Base-by-base conservation (phyloP, 2,329 filamentous ascomycete genomes). In the Aspergillus amoenus region DNA sequence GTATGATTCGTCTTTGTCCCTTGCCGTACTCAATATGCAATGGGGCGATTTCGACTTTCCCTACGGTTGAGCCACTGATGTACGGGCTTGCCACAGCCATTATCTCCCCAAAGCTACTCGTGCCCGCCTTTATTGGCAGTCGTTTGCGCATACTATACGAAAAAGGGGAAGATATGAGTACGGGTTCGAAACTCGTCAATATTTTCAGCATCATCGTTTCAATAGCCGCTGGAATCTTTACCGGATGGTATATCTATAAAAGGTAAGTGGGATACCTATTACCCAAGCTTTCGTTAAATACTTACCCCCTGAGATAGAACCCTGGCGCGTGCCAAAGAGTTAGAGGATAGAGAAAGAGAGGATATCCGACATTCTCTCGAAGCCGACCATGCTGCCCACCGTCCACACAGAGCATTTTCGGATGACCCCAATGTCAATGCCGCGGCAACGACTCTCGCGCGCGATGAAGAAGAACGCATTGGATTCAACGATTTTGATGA, bases 11-110 rank as follows among this genome's bases (percentile, higher is more conserved):
- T 30, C 83, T 97, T 62, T 97, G 93, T 68, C 94, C 94, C 2
- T 73, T 99, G 59, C 94, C 94, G 13, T 99, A 96, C 73, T 94
- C 90, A 52, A 79, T 97, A 64, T 93, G 90, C 70, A 99, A 99
- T 71, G 94, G 92, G 50, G 96, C 96, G 59, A 85, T 99, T 55
- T 91, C 91, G 30, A 97, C 94, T 1, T 93, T 99, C 60, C 93
- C 93, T 3, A 96, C 89, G 32, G 90, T 99, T 34, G 83, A 87
- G 22, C 89, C 90, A 41, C 73, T 82, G 59, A 84, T 84, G 46
- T 97, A 95, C 76, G 88, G 87, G 32, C 72, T 92, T 45, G 93
- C 94, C 5, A 97, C 93, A 0, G 88, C 90, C 3, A 78, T 93
- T 15, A 87, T 92, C 11, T 86, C 83, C 13, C 94, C 94, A 6